phyloP scores from a whole-genome alignment of 352 stramenopile genomes.

The Hyaloperonospora arabidopsidis region DNA sequence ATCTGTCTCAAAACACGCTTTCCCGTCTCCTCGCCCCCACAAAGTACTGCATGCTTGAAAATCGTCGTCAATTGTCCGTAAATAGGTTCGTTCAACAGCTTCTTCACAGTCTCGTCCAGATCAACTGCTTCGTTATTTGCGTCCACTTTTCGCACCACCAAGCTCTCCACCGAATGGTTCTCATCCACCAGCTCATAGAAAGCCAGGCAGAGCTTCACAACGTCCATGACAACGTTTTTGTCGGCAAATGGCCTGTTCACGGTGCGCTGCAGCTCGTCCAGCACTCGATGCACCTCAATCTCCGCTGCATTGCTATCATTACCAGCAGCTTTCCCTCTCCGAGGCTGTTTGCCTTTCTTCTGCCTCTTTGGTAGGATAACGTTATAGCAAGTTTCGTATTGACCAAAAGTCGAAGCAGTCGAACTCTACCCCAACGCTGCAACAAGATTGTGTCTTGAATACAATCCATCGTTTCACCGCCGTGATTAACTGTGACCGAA shows the following conservation, averaged over 20 bases:
- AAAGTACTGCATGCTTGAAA: constrained; percentile 34
- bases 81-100: constrained; percentile 36
- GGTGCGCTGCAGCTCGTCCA: constrained; percentile 34
- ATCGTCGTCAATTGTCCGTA: constrained; percentile 38
- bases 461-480: no score
- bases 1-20: constrained; percentile 28
- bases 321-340: constrained; percentile 11
- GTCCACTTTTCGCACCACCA: constrained; percentile 15
- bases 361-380: constrained; percentile 57
- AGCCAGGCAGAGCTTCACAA: constrained; percentile 37
- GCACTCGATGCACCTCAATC: constrained; percentile 31
- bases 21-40: constrained; percentile 15
- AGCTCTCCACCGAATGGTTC: constrained; percentile 29
- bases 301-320: constrained; percentile 10
- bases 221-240: constrained; percentile 27
- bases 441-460: no score
- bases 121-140: constrained; percentile 10
- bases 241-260: constrained; percentile 30
- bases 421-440: no score
- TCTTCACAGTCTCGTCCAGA: constrained; percentile 31
- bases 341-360: constrained; percentile 56
- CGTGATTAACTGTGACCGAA: no score
- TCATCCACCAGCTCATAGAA: constrained; percentile 37
- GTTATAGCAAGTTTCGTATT: no score
- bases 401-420: no score